These are phyloP conservation scores for Saksenaea oblongispora DNA, from an alignment of 371 early-diverging fungal genomes.

Conservation along the genomic window DNA sequence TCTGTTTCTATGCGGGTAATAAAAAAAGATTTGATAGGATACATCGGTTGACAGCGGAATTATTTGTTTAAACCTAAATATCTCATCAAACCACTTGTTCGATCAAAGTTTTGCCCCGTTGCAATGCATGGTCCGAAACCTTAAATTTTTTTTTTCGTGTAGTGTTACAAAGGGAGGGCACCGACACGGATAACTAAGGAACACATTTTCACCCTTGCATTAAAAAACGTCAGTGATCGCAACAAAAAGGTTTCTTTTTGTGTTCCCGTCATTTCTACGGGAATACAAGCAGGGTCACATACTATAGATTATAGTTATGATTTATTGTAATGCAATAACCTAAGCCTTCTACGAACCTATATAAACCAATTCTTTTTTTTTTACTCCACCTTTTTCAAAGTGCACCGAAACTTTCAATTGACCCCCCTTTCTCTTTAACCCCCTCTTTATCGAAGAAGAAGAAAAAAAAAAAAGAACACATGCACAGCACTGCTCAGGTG, in stretches of 20 bases:
- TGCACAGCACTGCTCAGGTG: neutral
- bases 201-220: neutral
- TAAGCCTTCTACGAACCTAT: too few species aligned
- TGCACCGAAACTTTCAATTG: too few species aligned
- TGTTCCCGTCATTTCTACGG: neutral
- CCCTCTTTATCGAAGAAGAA: neutral
- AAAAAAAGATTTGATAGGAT: neutral
- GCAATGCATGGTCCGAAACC: constrained; percentile 1
- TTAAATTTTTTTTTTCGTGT: neutral
- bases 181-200: neutral
- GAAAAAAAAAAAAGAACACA: neutral
- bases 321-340: too few species aligned
- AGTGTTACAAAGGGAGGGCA: neutral
- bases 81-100: neutral
- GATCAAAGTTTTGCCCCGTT: neutral
- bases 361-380: too few species aligned
- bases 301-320: too few species aligned
- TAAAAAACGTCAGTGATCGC: constrained; percentile 1
- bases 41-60: neutral
- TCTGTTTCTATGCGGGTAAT: neutral
- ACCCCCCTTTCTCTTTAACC: neutral
- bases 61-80: neutral
- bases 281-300: neutral
- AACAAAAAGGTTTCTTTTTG: neutral
- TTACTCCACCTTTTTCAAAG: too few species aligned